Conservation (phyloP, 768 basidiomycete species). For the Mycena kentingensis region DNA sequence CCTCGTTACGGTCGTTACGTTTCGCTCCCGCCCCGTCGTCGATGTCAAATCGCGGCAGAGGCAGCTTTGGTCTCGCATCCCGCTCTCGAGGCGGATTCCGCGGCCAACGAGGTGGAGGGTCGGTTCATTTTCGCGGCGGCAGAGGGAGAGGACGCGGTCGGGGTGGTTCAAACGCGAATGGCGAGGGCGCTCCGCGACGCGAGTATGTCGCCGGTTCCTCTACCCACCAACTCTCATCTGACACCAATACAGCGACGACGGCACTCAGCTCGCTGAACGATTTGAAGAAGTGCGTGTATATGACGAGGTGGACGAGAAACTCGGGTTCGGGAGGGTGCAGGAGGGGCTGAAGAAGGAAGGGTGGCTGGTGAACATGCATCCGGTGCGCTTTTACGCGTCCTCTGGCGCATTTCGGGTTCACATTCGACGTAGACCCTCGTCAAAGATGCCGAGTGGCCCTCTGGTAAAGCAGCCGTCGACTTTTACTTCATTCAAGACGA, state of each 20-base stretch:
- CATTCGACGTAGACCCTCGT: constrained; percentile 65
- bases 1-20: too few species aligned
- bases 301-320: constrained; percentile 92
- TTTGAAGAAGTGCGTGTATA: constrained; percentile 76
- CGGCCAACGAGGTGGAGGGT: constrained; percentile 47
- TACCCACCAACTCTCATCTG: too few species aligned
- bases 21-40: constrained; percentile 14
- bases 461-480: constrained; percentile 89
- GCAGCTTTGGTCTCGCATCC: constrained; percentile 59
- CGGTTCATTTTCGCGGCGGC: constrained; percentile 50
- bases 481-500: constrained; percentile 98
- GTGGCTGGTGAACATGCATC: constrained; percentile 99
- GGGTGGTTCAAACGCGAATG: constrained; percentile 36
- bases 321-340: constrained; percentile 82
- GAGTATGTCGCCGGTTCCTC: too few species aligned
- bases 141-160: constrained; percentile 55
- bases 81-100: constrained; percentile 49
- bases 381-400: constrained; percentile 58
- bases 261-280: constrained; percentile 79
- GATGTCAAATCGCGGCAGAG: constrained; percentile 53
- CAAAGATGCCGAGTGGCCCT: constrained; percentile 81
- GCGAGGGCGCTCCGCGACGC: constrained; percentile 60
- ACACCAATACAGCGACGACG: too few species aligned
- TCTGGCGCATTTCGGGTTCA: neutral
- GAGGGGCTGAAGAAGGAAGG: constrained; percentile 81